Conservation (phyloP, 306 rosid species). For the Vicia faba region DNA sequence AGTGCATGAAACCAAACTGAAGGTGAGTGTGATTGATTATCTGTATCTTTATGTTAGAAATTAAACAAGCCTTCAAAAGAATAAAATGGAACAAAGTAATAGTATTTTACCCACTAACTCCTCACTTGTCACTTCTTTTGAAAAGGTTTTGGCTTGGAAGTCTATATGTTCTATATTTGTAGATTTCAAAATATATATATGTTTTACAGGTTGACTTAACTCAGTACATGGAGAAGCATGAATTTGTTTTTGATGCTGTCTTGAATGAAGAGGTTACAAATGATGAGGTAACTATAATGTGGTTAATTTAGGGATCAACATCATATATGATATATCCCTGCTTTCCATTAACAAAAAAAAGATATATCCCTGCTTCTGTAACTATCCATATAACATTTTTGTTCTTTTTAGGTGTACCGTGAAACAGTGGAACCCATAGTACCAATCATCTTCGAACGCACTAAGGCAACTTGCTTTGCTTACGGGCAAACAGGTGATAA, state of each 20-base stretch:
- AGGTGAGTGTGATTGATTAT: constrained; percentile 51
- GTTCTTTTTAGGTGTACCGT: constrained; percentile 66
- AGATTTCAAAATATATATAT: constrained; percentile 34
- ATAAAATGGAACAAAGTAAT: neutral
- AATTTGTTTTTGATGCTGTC: constrained; percentile 97
- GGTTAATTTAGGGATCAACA: constrained; percentile 27
- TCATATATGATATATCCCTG: constrained; percentile 7
- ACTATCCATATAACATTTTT: constrained; percentile 17
- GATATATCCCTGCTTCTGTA: constrained; percentile 24
- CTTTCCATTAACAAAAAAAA: too few relatives aligned
- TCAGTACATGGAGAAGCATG: constrained; percentile 89
- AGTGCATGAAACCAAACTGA: constrained; percentile 93
- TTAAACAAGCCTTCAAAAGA: neutral
- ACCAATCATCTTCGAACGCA: constrained; percentile 95
- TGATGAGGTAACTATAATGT: constrained; percentile 69
- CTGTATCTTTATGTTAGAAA: neutral
- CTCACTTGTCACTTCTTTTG: neutral
- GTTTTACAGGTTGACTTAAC: constrained; percentile 91
- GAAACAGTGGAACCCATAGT: constrained; percentile 99
- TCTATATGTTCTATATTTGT: constrained; percentile 26
- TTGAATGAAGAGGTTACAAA: constrained; percentile 94
- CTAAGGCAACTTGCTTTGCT: constrained; percentile 98
- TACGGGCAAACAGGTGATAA: constrained; percentile 95
- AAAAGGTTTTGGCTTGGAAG: constrained; percentile 19
- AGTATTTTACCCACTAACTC: constrained; percentile 1